Evolutionary conservation across 768 basidiomycete species (phyloP).

Genomic region (Mycena rosella): DNA sequence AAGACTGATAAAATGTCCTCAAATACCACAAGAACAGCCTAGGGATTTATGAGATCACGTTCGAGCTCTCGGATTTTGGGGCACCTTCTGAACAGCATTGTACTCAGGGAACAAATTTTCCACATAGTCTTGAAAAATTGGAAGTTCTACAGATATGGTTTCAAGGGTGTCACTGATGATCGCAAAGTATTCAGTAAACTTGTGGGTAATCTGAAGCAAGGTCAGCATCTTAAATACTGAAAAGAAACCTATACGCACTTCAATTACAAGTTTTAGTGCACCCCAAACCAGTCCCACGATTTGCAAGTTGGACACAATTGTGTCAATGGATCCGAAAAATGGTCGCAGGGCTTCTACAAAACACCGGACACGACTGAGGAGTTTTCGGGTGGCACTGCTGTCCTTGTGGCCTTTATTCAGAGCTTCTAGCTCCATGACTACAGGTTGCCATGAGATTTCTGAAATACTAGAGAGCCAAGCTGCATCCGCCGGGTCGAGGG

Average conservation of each 20-base stretch:
- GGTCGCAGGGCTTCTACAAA: conserved; percentile 27
- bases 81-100: conserved; percentile 22
- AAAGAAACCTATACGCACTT: neutral
- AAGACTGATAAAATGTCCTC: conserved; percentile 27
- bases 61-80: neutral
- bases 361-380: conserved; percentile 23
- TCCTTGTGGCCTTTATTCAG: conserved; percentile 17
- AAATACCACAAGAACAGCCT: conserved; percentile 24
- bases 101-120: conserved; percentile 21
- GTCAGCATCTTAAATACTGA: neutral
- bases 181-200: conserved; percentile 23
- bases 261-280: conserved; percentile 19
- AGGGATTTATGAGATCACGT: neutral
- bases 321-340: conserved; percentile 21
- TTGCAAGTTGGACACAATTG: neutral
- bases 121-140: conserved; percentile 29
- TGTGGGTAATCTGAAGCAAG: conserved; percentile 17
- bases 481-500: conserved; percentile 10
- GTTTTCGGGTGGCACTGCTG: conserved; percentile 21
- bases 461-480: conserved; percentile 7
- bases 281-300: conserved; percentile 21
- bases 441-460: conserved; percentile 17
- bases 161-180: conserved; percentile 29
- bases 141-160: conserved; percentile 30
- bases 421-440: conserved; percentile 24